Evolutionary conservation across 164 flowering plant genomes (phyloP), one percentile per base, ranked within the genome.

Genomic region (Magnolia sinica): DNA sequence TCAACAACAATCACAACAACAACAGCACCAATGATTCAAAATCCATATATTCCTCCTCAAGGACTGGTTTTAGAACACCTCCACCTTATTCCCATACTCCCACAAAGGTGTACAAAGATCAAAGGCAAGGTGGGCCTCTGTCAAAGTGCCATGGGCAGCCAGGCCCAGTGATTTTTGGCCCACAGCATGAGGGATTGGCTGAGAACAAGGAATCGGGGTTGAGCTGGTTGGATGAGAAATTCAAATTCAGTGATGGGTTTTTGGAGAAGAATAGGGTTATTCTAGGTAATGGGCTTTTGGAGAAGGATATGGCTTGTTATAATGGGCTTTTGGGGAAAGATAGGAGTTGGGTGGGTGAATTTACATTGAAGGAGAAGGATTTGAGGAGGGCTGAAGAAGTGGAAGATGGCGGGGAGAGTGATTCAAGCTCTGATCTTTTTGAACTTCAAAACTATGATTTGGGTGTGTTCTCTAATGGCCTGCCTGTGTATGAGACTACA

Each of bases 361-460:
- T 61, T 50, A 63, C 81, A 73, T 75, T 73, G 4, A 81, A 80
- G 24, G 82, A 84, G 66, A 79, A 84, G 61, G 84, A 52, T 8
- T 68, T 74, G 20, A 82, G 63, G 55, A 83, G 80, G 29, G 64
- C 14, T 64, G 73, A 68, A 68, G 83, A 72, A 29, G 80, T 72
- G 10, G 94, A 88, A 73, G 92, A 85, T 79, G 94, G 89, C 10
- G 70, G 72, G 50, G 95, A 94, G 19, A 95, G 97, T 81, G 98
- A 95, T 82, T 89, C 98, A 77, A 93, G 98, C 76, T 95, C 98
- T 72, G 98, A 95, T 88, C 83, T 95, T 77, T 95, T 95, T 78
- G 98, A 95, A 82, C 78, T 95, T 79, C 91, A 86, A 63, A 92
- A 89, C 76, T 86, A 86, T 84, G 95, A 91, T 24, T 79, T 91